These are phyloP conservation scores for Ilyonectria mors-panacis DNA, from an alignment of 2,329 filamentous ascomycete species.

Conservation along the genomic window DNA sequence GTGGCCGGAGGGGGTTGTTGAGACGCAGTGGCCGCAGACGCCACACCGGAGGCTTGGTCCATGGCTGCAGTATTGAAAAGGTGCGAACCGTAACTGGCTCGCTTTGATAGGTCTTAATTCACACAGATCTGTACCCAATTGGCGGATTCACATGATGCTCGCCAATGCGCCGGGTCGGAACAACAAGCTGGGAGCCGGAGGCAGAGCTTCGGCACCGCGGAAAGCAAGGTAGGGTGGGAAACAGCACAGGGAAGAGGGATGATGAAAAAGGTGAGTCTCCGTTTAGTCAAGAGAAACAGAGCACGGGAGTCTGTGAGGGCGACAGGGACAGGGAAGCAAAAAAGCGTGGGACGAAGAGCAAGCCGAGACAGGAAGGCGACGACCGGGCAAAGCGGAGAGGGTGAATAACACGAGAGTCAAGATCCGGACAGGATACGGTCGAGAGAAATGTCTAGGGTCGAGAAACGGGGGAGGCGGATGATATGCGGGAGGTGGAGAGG, in stretches of 20 bases:
- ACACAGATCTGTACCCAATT: constrained; percentile 24
- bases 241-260: constrained; percentile 16
- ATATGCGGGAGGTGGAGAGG: constrained; percentile 22
- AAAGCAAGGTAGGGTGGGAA: constrained; percentile 19
- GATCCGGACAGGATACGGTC: constrained; percentile 23
- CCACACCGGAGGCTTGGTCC: constrained; percentile 36
- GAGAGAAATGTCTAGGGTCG: constrained; percentile 12
- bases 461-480: constrained; percentile 27
- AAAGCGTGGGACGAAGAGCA: constrained; percentile 13
- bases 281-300: constrained; percentile 6
- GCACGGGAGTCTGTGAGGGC: not conserved
- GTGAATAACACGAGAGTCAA: constrained; percentile 21
- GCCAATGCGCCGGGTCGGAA: constrained; percentile 13
- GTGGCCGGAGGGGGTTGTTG: constrained; percentile 50
- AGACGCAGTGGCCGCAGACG: constrained; percentile 27
- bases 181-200: constrained; percentile 23
- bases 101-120: constrained; percentile 29
- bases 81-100: constrained; percentile 6
- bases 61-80: constrained; percentile 28
- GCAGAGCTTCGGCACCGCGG: constrained; percentile 27
- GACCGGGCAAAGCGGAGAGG: constrained; percentile 16
- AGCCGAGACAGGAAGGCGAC: constrained; percentile 20
- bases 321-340: constrained; percentile 6
- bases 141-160: constrained; percentile 43
- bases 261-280: not conserved